Evolutionary conservation across 1,284 basidiomycete species (phyloP).

Genomic region (Agroathelia rolfsii): DNA sequence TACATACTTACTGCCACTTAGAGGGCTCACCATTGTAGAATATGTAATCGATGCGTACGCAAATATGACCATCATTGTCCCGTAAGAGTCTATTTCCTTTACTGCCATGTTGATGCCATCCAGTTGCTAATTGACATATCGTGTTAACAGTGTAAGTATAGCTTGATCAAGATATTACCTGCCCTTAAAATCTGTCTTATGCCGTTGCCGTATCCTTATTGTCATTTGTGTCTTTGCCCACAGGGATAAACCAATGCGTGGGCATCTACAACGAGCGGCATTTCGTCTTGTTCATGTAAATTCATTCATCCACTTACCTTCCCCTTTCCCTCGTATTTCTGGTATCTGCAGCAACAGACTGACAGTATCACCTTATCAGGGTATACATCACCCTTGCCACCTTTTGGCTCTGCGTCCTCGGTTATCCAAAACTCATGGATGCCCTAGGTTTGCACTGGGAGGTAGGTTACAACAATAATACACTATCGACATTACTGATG

Average conservation of each 20-base stretch:
- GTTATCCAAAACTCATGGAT: conserved; percentile 45
- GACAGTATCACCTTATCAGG: conserved; percentile 29
- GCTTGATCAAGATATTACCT: not conserved
- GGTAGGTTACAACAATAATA: conserved; percentile 30
- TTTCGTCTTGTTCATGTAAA: conserved; percentile 90
- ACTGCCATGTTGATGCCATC: not conserved
- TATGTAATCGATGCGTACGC: conserved; percentile 86
- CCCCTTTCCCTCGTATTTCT: no score
- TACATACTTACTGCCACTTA: conserved; percentile 27
- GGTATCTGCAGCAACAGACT: not conserved
- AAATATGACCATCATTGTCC: conserved; percentile 96
- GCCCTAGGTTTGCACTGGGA: conserved; percentile 45
- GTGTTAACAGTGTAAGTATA: not conserved
- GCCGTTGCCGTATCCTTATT: not conserved
- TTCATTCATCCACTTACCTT: conserved; percentile 9
- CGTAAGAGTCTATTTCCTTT: conserved; percentile 39
- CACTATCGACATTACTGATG: conserved; percentile 3
- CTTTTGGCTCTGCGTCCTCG: conserved; percentile 45
- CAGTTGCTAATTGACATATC: not conserved
- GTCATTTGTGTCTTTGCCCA: conserved; percentile 6
- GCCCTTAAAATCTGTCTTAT: not conserved
- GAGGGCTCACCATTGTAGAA: conserved; percentile 91
- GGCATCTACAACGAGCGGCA: conserved; percentile 93
- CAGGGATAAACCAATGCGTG: conserved; percentile 97
- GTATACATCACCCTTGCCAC: conserved; percentile 62